A percentile compares a stretch with the other conserved stretches of the same genome.
These are phyloP conservation scores for Curvularia hawaiiensis DNA, from an alignment of 2,329 filamentous ascomycete genomes.

Conservation along the genomic window DNA sequence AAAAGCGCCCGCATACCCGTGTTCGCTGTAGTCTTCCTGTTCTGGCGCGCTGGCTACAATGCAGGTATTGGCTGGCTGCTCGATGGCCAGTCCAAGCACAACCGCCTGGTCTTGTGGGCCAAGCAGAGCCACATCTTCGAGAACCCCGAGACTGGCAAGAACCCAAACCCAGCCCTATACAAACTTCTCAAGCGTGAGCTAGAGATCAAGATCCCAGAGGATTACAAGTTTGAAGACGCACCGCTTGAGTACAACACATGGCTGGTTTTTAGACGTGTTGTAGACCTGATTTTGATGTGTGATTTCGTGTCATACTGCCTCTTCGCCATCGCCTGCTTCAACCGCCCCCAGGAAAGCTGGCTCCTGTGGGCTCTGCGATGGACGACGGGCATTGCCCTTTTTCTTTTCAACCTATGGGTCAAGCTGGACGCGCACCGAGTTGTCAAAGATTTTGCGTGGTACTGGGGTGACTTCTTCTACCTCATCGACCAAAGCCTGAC, in stretches of 20 bases:
- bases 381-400: constrained; percentile 75
- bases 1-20: constrained; percentile 70
- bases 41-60: constrained; percentile 94
- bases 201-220: constrained; percentile 90
- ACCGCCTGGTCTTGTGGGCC: constrained; percentile 85
- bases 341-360: constrained; percentile 75
- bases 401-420: constrained; percentile 97
- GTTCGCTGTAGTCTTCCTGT: constrained; percentile 83
- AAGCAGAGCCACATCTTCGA: constrained; percentile 86
- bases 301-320: constrained; percentile 97
- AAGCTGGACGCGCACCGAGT: constrained; percentile 97
- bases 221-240: constrained; percentile 92
- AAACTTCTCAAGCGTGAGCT: constrained; percentile 84
- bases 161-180: constrained; percentile 83
- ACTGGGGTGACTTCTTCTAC: constrained; percentile 99
- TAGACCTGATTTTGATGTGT: constrained; percentile 98
- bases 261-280: constrained; percentile 92
- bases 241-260: constrained; percentile 99
- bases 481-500: constrained; percentile 97
- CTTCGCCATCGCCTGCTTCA: constrained; percentile 87
- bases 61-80: constrained; percentile 90
- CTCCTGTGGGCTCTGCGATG: constrained; percentile 76
- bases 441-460: constrained; percentile 99
- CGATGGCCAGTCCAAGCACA: constrained; percentile 87
- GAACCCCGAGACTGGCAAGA: constrained; percentile 76